Evolutionary conservation across 768 basidiomycete genomes (phyloP).

Genomic region (Russula abietina): DNA sequence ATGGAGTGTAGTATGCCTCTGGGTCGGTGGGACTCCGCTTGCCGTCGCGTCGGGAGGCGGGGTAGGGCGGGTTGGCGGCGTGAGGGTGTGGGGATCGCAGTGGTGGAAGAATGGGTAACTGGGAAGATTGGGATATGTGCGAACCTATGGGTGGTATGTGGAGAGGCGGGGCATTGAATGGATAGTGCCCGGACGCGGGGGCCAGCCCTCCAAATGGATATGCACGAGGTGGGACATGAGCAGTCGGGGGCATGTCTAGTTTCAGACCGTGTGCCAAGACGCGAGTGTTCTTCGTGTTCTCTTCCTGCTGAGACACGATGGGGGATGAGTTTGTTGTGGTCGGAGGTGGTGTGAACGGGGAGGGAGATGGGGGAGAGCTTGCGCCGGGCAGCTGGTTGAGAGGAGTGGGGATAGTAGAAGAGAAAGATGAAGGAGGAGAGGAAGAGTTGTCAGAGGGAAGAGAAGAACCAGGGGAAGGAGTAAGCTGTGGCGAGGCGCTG

Average conservation of each 20-base stretch:
- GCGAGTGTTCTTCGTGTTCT: slow-evolving; percentile 15
- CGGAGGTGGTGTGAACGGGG: slow-evolving; percentile 15
- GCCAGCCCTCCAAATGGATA: slow-evolving; percentile 24
- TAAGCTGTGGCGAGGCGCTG: slow-evolving; percentile 23
- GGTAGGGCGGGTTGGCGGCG: slow-evolving; percentile 23
- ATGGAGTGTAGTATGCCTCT: slow-evolving; percentile 37
- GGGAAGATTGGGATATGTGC: slow-evolving; percentile 6
- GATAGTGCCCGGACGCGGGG: slow-evolving; percentile 35
- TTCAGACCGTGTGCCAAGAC: slow-evolving; percentile 12
- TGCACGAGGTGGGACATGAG: slow-evolving; percentile 19
- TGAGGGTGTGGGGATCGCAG: slow-evolving; percentile 20
- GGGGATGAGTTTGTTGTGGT: background rate
- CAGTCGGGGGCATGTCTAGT: slow-evolving; percentile 21
- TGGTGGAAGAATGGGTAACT: slow-evolving; percentile 15
- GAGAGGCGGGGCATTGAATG: slow-evolving; percentile 29
- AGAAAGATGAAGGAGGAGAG: slow-evolving; percentile 17
- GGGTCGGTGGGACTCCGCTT: slow-evolving; percentile 31
- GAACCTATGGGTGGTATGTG: slow-evolving; percentile 21
- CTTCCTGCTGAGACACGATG: slow-evolving; percentile 13
- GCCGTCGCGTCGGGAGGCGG: slow-evolving; percentile 21
- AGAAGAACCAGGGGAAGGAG: slow-evolving; percentile 18
- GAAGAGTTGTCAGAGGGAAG: slow-evolving; percentile 22
- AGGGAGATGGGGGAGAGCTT: slow-evolving; percentile 12
- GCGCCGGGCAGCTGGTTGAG: slow-evolving; percentile 22
- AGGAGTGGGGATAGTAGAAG: slow-evolving; percentile 13